phyloP scores from a whole-genome alignment of 495 filamentous ascomycete species.

The Pyrenopolyporus hunteri region DNA sequence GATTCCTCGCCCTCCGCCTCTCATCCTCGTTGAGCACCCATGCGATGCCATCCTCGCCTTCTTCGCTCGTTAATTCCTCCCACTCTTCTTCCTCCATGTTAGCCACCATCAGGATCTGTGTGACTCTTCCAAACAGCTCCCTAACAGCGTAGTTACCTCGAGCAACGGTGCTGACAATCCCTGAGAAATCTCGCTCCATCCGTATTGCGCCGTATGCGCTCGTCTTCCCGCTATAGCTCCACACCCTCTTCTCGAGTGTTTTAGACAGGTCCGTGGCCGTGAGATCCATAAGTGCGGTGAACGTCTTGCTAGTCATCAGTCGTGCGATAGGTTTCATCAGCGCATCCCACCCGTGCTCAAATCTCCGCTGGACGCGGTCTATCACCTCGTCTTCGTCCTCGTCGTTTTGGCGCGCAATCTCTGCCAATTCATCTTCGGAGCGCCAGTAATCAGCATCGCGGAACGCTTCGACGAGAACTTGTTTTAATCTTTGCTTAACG shows the following conservation, averaged over 20 bases:
- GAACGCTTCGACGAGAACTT: slow-evolving; percentile 85
- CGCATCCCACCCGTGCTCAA: slow-evolving; percentile 81
- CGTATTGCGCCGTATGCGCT: slow-evolving; percentile 84
- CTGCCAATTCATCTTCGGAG: slow-evolving; percentile 57
- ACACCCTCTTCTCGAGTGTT: slow-evolving; percentile 88
- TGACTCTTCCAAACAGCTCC: slow-evolving; percentile 78
- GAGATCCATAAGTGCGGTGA: slow-evolving; percentile 70
- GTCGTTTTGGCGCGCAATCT: slow-evolving; percentile 55
- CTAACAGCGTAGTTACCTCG: slow-evolving; percentile 79
- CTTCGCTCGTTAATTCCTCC: slow-evolving; percentile 65
- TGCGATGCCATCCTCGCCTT: slow-evolving; percentile 53
- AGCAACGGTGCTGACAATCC: slow-evolving; percentile 77
- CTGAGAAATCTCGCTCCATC: slow-evolving; percentile 86
- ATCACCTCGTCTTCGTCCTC: slow-evolving; percentile 59
- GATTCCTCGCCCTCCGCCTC: slow-evolving; percentile 56
- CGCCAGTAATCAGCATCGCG: slow-evolving; percentile 84
- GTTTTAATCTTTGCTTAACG: slow-evolving; percentile 82
- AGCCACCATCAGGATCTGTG: slow-evolving; percentile 86
- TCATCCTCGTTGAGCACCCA: slow-evolving; percentile 64
- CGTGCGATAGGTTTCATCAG: slow-evolving; percentile 82
- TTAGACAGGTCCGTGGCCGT: slow-evolving; percentile 73
- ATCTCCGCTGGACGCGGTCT: slow-evolving; percentile 71
- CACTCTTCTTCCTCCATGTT: slow-evolving; percentile 99
- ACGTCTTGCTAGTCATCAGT: slow-evolving; percentile 77
- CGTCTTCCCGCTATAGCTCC: slow-evolving; percentile 79